Evolutionary conservation across 805 yeast genomes (phyloP).

Genomic region (Starmera quercuum): DNA sequence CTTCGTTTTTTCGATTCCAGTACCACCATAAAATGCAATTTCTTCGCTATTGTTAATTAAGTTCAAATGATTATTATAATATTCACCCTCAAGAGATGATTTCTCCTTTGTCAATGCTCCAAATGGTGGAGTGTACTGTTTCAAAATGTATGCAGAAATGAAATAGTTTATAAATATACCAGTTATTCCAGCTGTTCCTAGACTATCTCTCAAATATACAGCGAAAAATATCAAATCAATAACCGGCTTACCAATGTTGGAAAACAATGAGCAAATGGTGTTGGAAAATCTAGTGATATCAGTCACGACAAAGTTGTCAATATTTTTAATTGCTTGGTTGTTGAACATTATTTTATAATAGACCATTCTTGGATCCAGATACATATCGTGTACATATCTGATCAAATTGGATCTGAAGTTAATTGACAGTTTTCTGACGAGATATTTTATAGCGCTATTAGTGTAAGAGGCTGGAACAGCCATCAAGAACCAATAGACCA

Average conservation of each 20-base stretch:
- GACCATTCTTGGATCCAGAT: conserved; percentile 71
- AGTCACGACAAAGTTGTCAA: conserved; percentile 75
- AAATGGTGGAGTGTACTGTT: conserved; percentile 74
- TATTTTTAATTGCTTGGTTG: conserved; percentile 46
- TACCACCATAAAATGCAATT: conserved; percentile 90
- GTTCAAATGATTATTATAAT: conserved; percentile 78
- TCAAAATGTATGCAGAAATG: conserved; percentile 68
- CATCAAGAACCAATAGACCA: conserved; percentile 79
- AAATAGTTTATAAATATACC: conserved; percentile 81
- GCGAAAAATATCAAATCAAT: conserved; percentile 82
- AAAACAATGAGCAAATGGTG: conserved; percentile 74
- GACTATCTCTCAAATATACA: conserved; percentile 71
- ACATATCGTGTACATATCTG: conserved; percentile 85
- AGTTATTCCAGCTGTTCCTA: conserved; percentile 79
- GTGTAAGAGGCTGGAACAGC: conserved; percentile 93
- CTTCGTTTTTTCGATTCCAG: conserved; percentile 64
- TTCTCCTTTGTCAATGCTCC: conserved; percentile 67
- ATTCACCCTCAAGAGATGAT: conserved; percentile 81
- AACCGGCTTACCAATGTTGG: conserved; percentile 86
- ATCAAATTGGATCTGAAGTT: conserved; percentile 80
- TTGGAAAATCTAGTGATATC: conserved; percentile 78
- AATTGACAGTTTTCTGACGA: conserved; percentile 68
- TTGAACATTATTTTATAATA: conserved; percentile 70
- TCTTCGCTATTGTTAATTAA: conserved; percentile 88
- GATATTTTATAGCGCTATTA: conserved; percentile 78